Evolutionary conservation across 2,329 filamentous ascomycete species (phyloP).

Genomic region (Xylaria sp.): DNA sequence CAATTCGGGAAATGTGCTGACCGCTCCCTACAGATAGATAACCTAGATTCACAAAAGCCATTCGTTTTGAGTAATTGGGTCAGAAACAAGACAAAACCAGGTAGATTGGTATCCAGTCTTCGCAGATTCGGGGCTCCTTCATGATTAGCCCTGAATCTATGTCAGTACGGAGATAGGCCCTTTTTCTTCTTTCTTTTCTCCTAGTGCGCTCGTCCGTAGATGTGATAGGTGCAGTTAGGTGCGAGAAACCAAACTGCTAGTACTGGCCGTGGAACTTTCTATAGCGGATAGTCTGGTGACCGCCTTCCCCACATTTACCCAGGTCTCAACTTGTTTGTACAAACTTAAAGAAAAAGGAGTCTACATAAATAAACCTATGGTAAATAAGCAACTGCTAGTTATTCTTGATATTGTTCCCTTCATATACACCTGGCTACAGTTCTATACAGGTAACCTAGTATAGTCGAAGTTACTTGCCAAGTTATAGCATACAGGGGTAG

Average conservation of each 20-base stretch:
- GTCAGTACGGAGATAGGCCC: too few species aligned
- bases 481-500: neutral
- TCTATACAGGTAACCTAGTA: neutral
- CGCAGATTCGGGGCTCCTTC: neutral
- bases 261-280: neutral
- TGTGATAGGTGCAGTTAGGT: neutral
- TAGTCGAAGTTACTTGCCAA: neutral
- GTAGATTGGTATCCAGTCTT: neutral
- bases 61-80: neutral
- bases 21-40: conserved; percentile 23
- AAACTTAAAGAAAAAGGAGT: too few species aligned
- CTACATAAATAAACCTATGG: too few species aligned
- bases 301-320: neutral
- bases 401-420: neutral
- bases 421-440: neutral
- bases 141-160: too few species aligned
- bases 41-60: neutral
- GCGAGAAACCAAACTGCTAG: neutral
- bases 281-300: neutral
- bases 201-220: too few species aligned
- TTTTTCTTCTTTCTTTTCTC: too few species aligned
- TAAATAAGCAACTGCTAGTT: neutral
- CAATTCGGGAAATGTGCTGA: conserved; percentile 14
- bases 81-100: neutral
- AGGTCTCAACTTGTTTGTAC: too few species aligned